These are phyloP conservation scores for Nevesoporus exiguus DNA, from an alignment of 768 basidiomycete species.

Conservation along the genomic window DNA sequence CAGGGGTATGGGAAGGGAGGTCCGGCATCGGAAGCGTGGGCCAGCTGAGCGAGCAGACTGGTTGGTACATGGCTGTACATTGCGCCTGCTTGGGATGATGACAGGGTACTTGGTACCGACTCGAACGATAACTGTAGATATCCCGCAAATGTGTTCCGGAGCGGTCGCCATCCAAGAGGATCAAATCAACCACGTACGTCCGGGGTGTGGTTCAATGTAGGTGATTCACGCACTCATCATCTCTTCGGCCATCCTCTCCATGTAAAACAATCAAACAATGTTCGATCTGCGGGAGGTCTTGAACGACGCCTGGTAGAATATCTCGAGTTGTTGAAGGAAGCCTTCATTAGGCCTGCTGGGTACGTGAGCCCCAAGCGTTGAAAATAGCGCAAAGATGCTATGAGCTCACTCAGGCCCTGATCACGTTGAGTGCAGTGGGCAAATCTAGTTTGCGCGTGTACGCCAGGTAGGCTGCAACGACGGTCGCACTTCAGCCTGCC, in stretches of 20 bases:
- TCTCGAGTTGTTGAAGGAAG: constrained; percentile 75
- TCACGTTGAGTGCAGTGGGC: constrained; percentile 62
- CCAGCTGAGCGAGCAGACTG: too few species aligned
- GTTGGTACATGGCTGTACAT: constrained; percentile 79
- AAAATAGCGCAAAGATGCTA: neutral
- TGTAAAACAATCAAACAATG: constrained; percentile 75
- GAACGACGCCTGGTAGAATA: constrained; percentile 73
- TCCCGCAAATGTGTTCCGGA: constrained; percentile 72
- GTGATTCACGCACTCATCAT: constrained; percentile 63
- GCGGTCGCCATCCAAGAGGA: constrained; percentile 66
- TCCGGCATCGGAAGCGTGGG: constrained; percentile 66
- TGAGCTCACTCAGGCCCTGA: constrained; percentile 63
- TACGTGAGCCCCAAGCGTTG: constrained; percentile 1
- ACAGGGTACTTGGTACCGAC: constrained; percentile 60
- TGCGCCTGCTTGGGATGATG: constrained; percentile 53
- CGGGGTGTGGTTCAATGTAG: neutral
- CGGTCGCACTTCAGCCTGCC: constrained; percentile 79
- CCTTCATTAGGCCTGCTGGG: constrained; percentile 72
- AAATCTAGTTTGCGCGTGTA: constrained; percentile 56
- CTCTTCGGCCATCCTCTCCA: constrained; percentile 69
- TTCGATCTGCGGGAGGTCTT: constrained; percentile 66
- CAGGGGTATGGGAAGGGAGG: constrained; percentile 41
- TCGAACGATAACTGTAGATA: constrained; percentile 64
- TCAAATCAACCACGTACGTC: constrained; percentile 3
- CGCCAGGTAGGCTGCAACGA: constrained; percentile 90